Evolutionary conservation across 1,139 yeast genomes (phyloP).

Genomic region (Hyphopichia wangnamkhiaoensis): DNA sequence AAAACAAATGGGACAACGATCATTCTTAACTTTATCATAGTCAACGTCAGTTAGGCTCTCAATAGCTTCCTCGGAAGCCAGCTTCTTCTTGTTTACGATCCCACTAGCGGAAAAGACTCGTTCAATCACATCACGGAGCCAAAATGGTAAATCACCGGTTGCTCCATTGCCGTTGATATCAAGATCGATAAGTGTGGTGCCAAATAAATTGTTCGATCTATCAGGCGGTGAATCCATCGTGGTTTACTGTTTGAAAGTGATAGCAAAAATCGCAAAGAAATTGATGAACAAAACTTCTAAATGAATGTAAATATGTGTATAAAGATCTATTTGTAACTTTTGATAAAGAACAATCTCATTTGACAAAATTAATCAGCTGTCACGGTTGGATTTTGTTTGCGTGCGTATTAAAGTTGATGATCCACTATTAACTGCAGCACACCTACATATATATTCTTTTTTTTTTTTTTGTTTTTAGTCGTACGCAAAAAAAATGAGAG

Average conservation of each 20-base stretch:
- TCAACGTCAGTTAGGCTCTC: constrained; percentile 32
- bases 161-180: constrained; percentile 26
- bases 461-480: too few relatives aligned
- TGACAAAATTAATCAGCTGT: too few relatives aligned
- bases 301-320: too few relatives aligned
- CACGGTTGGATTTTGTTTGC: too few relatives aligned
- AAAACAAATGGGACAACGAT: constrained; percentile 47
- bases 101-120: constrained; percentile 37
- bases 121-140: constrained; percentile 43
- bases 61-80: constrained; percentile 45
- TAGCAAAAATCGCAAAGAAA: not conserved
- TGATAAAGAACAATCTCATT: too few relatives aligned
- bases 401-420: too few relatives aligned
- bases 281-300: too few relatives aligned
- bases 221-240: constrained; percentile 17
- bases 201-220: constrained; percentile 15
- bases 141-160: constrained; percentile 28
- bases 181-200: constrained; percentile 26
- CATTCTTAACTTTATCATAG: constrained; percentile 17
- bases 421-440: too few relatives aligned
- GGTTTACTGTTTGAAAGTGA: too few relatives aligned
- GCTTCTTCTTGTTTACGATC: constrained; percentile 22
- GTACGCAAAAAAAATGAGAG: too few relatives aligned
- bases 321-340: too few relatives aligned
- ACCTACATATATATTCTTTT: too few relatives aligned